Evolutionary conservation across 2,329 filamentous ascomycete species (phyloP), one percentile per base, ranked within the genome.

Genomic region (Harringtonia aguacate): DNA sequence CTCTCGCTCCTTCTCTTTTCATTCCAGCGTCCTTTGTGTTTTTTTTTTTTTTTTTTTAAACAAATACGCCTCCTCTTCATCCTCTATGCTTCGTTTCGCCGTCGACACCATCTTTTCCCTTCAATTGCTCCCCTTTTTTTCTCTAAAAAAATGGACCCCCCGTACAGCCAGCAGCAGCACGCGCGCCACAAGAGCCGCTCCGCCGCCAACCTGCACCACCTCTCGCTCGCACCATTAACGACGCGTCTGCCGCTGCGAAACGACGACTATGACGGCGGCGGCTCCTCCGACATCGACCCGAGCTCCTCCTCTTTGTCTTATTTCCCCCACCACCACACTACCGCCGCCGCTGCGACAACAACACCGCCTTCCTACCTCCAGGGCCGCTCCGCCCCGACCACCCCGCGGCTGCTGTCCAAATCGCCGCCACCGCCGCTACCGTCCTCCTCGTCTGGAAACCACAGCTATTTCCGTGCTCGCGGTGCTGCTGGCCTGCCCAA

Each of bases 161-260:
- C 74, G 47, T 79, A 77, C 58, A 76, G 75, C 50, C 76, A 77
- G 51, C 74, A 79, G 56, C 71, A 70, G 52, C 69, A 73, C 50
- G 65, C 70, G 36, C 69, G 75, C 47, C 73, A 73, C 50, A 75
- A 77, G 61, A 73, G 71, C 54, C 70, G 72, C 52, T 79, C 77
- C 20, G 68, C 69, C 24, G 73, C 70, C 39, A 79, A 72, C 59
- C 63, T 80, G 50, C 73, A 74, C 54, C 72, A 78, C 53, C 68
- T 80, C 47, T 70, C 73, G 14, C 75, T 82, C 46, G 78, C 75
- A n/a, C 79, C 79, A 24, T 63, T 83, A 44, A 81, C 78, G 21
- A 69, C 72, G 41, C 75, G 73, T 56, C 66, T 82, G 9, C 77
- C 78, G 35, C 62, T 80, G 46, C 63, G 68, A 48, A 75, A 79